Evolutionary conservation across 345 rosid genomes (phyloP).

Genomic region (Noccaea bulbosa): DNA sequence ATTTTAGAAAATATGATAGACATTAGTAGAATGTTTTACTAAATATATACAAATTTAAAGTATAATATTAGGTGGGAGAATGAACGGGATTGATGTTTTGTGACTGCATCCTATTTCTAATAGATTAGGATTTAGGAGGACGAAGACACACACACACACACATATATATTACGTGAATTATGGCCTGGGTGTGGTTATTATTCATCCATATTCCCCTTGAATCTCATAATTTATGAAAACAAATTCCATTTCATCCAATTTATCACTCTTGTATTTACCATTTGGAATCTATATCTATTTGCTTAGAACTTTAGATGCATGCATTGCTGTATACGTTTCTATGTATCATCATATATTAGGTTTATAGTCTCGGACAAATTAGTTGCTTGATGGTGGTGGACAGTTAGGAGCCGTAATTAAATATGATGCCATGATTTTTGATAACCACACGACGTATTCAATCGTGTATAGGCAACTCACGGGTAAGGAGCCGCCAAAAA

Average conservation of each 20-base stretch:
- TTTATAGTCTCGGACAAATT: background rate
- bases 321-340: background rate
- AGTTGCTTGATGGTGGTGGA: conserved; percentile 13
- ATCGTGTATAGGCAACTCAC: conserved; percentile 5
- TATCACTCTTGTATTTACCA: background rate
- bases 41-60: background rate
- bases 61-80: conserved; percentile 3
- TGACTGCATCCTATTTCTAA: background rate
- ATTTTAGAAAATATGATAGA: background rate
- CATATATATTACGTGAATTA: background rate
- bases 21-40: background rate
- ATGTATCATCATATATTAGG: background rate
- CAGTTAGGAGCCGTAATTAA: conserved; percentile 3
- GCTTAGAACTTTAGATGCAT: background rate
- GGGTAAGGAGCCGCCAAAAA: conserved; percentile 27
- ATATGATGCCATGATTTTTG: background rate
- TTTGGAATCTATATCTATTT: background rate
- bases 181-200: background rate
- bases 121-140: background rate
- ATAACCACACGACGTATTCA: conserved; percentile 10
- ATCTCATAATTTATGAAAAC: background rate
- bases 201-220: conserved; percentile 1
- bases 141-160: background rate
- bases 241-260: background rate
- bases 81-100: conserved; percentile 1